phyloP scores from a whole-genome alignment of 352 stramenopile species.

The Phytophthora constricta region DNA sequence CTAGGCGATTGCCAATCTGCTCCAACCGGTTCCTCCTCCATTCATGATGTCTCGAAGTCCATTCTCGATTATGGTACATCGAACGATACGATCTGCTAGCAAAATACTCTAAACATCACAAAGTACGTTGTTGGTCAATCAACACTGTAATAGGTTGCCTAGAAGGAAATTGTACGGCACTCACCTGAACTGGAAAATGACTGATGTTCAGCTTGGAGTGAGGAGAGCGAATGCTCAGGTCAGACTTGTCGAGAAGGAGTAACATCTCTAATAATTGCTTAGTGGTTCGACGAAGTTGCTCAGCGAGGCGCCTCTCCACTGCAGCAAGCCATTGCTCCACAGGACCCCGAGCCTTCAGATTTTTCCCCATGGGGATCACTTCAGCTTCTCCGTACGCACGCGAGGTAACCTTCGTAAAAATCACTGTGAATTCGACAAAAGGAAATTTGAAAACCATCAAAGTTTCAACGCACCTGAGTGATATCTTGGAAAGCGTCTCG shows the following conservation, averaged over 20 bases:
- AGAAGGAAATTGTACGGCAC: background rate
- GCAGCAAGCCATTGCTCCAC: constrained; percentile 72
- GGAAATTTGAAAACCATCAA: background rate
- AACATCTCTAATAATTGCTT: constrained; percentile 51
- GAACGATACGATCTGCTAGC: constrained; percentile 57
- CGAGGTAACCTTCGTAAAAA: constrained; percentile 42
- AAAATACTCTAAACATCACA: constrained; percentile 38
- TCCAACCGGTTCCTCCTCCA: constrained; percentile 3
- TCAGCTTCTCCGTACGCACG: constrained; percentile 49
- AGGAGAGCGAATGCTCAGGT: background rate
- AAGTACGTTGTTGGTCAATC: background rate
- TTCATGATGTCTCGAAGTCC: constrained; percentile 5
- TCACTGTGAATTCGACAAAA: background rate
- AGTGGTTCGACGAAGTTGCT: constrained; percentile 61
- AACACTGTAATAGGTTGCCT: background rate
- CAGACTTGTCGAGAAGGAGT: constrained; percentile 6
- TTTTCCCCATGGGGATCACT: constrained; percentile 69
- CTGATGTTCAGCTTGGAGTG: constrained; percentile 9
- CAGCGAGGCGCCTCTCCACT: constrained; percentile 61
- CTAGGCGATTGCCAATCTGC: constrained; percentile 5
- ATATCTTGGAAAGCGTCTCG: constrained; percentile 73
- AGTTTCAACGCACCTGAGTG: constrained; percentile 26
- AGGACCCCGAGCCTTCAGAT: constrained; percentile 73
- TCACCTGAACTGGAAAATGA: constrained; percentile 41
- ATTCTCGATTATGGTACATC: constrained; percentile 48